A percentile compares a stretch with the other conserved stretches of the same genome.
phyloP scores from a whole-genome alignment of 192 early-diverging fungal species.

The Gonapodya prolifera region DNA sequence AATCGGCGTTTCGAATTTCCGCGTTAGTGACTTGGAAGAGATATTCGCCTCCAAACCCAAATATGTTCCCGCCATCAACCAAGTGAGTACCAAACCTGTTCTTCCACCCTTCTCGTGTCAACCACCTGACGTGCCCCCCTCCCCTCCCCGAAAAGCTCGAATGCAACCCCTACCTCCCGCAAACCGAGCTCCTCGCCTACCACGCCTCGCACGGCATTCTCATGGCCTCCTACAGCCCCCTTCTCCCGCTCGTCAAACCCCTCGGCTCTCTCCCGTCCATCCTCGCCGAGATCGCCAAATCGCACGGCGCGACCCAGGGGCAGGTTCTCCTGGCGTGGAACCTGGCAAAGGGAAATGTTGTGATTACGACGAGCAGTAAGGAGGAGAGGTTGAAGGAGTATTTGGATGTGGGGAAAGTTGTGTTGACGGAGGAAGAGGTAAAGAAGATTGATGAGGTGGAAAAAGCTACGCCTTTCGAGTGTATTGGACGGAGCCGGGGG shows the following conservation, averaged over 20 bases:
- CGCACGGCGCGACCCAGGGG: not conserved
- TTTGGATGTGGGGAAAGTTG: not conserved
- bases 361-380: not conserved
- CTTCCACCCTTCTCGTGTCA: too few species aligned
- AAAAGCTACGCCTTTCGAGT: not conserved
- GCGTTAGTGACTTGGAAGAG: not conserved
- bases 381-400: not conserved
- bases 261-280: not conserved
- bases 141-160: constrained; percentile 2
- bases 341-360: not conserved
- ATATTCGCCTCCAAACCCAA: not conserved
- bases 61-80: not conserved
- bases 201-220: not conserved
- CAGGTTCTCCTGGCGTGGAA: constrained; percentile 4
- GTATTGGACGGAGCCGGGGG: not conserved
- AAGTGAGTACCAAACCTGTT: too few species aligned
- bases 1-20: constrained; percentile 1
- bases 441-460: not conserved
- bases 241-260: not conserved
- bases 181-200: not conserved
- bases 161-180: constrained; percentile 6
- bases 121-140: not conserved
- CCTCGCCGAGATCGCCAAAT: not conserved
- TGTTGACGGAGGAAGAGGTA: not conserved
- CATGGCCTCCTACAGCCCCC: constrained; percentile 1